phyloP scores from a whole-genome alignment of 345 rosid species.

The Eucalyptus virginea region DNA sequence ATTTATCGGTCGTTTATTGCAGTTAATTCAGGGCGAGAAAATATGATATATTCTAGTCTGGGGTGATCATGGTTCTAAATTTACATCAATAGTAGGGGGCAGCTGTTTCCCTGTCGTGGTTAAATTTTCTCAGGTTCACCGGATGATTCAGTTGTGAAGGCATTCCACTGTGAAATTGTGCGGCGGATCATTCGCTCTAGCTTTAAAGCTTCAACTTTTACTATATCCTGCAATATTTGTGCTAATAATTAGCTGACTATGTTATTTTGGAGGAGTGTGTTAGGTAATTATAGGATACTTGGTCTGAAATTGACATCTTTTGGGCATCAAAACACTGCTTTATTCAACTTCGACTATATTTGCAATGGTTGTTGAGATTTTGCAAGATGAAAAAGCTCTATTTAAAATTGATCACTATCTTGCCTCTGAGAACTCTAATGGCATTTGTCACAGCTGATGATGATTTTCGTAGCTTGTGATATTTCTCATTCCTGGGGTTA shows the following conservation, averaged over 20 bases:
- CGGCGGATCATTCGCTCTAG: neutral
- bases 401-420: neutral
- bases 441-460: neutral
- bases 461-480: neutral
- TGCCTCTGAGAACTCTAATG: neutral
- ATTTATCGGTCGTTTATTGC: neutral
- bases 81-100: neutral
- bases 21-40: neutral
- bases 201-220: neutral
- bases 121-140: neutral
- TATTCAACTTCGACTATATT: neutral
- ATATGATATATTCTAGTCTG: neutral
- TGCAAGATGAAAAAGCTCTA: neutral
- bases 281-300: neutral
- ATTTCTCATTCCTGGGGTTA: neutral
- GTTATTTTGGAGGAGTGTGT: neutral
- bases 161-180: neutral
- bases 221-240: neutral
- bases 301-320: neutral
- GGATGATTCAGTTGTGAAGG: neutral
- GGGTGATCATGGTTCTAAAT: neutral
- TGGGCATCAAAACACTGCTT: neutral
- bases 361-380: neutral
- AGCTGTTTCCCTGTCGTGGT: neutral
- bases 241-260: neutral